Base-by-base conservation (phyloP, 2,329 filamentous ascomycete genomes). In the Paracorniculantispora psalliotae region DNA sequence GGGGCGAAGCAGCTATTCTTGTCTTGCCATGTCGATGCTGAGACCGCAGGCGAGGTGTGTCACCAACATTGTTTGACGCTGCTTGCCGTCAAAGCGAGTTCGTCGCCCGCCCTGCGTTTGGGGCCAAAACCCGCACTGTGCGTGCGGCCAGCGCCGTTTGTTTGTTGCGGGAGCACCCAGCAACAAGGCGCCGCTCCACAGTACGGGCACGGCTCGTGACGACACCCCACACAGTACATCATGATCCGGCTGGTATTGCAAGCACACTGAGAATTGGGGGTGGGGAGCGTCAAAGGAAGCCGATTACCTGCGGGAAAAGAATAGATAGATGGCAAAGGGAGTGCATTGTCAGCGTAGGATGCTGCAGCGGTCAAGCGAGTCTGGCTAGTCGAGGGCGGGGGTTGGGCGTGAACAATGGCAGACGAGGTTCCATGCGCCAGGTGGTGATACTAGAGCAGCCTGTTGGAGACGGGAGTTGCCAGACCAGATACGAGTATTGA, bases 151-250 rank as follows among this genome's bases (percentile, higher is more conserved):
- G 28, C 19, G 28, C 7, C n/a, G 30, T 50, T 50, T 21, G 19
- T 13, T 19, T 17, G 9, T 4, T 28, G 17, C 12, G 9, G 9
- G 7, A 49, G 10, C 8, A n/a, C 46, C 30, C 2, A 4, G 21
- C 30, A 23, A 35, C 26, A 33, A 26, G 19, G 21, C 7, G 19
- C 30, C n/a, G 41, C 43, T 47, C 41, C 30, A 55, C 52, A 55
- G 52, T 47, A 26, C n/a, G 30, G 30, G 13, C 28, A 37, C 28
- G 10, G 41, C 26, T 26, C 17, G 41, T 28, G 41, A 46, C 41
- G 25, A 21, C 21, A 26, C 30, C 52, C 52, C 52, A 47, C 52
- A 55, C 52, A 55, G 52, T 55, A 35, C 43, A 19, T 19, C 23
- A 43, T 28, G 35, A 48, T 33, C 46, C 23, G 17, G 35, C 13